Base-by-base conservation (phyloP, 257 asterid genomes). In the Nicotiana undulata region DNA sequence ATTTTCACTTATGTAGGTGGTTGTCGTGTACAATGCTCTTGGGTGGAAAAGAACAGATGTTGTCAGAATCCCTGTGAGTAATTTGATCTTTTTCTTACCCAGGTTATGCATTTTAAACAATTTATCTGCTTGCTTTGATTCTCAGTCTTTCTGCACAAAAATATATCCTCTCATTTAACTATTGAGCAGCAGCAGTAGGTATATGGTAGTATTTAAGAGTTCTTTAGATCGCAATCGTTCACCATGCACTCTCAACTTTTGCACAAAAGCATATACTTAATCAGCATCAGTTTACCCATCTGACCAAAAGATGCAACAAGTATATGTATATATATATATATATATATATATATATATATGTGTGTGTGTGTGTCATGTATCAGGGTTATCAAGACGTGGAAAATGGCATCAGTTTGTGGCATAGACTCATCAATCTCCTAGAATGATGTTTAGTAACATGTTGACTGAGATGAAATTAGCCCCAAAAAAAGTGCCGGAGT, bases 21-120 rank as follows among this genome's bases (percentile, higher is more conserved):
- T 92, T 79, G 90, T 93, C 63, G 91, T 94, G 84, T 96, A 96
- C 90, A 96, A 94, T 76, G 85, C 98, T 79, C 84, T 96, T 34
- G 98, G 99, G 66, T 96, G 98, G 98, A 91, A 92, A 87, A 89
- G 97, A 90, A 84, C 92, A 65, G 87, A 87, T 76, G 88, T 96
- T 26, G 92, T 94, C 84, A 91, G 94, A 85, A 88, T 96, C 81
- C 99, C 98, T 31, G 99, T 96, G 84, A 94, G 97, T 87, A 15
- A 24, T 49, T 49, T 46, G 13, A 74, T 49, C 44, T 74, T 26
- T 49, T 49, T 24, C 16, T 49, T 24, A 29, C 61, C 37, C 37
- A 49, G 61, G 12, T 49, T 24, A 13, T 49, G 24, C 79, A 49
- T 74, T 49, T 74, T 49, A 24, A 74, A 74, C 49, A 64, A 31